These are phyloP conservation scores for Penicillium maclennaniae DNA, from an alignment of 495 filamentous ascomycete species.

Conservation along the genomic window DNA sequence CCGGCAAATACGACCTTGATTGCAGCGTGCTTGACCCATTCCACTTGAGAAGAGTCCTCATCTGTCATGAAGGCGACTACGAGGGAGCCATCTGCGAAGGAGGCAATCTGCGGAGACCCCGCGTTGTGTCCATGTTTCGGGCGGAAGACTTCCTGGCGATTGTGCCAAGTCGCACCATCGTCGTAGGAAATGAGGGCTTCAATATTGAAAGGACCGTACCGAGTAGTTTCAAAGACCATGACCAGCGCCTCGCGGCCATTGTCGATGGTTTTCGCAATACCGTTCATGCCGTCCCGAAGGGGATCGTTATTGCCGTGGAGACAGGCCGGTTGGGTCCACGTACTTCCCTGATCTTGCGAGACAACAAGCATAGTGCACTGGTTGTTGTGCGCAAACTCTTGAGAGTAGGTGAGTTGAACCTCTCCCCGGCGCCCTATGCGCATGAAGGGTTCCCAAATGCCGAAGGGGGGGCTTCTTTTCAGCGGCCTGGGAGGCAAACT, in stretches of 20 bases:
- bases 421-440: constrained; percentile 44
- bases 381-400: constrained; percentile 51
- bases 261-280: constrained; percentile 43
- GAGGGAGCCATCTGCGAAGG: constrained; percentile 53
- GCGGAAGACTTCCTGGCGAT: constrained; percentile 48
- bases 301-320: constrained; percentile 44
- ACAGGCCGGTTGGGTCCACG: constrained; percentile 45
- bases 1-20: constrained; percentile 40
- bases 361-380: constrained; percentile 58
- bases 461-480: constrained; percentile 42
- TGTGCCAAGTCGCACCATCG: constrained; percentile 51
- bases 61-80: constrained; percentile 61
- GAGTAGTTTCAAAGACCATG: constrained; percentile 56
- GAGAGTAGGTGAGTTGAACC: constrained; percentile 56
- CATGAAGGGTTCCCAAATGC: constrained; percentile 62
- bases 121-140: constrained; percentile 46
- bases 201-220: constrained; percentile 48
- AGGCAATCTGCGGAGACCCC: constrained; percentile 56
- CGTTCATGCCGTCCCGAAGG: constrained; percentile 59
- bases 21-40: constrained; percentile 39
- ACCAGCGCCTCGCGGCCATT: constrained; percentile 46
- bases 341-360: constrained; percentile 51
- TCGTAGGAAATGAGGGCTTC: constrained; percentile 56
- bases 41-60: constrained; percentile 42
- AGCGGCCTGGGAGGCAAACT: constrained; percentile 51